A percentile compares a stretch with the other conserved stretches of the same genome.
phyloP scores from a whole-genome alignment of 768 basidiomycete species.

The Boletus huronensis region DNA sequence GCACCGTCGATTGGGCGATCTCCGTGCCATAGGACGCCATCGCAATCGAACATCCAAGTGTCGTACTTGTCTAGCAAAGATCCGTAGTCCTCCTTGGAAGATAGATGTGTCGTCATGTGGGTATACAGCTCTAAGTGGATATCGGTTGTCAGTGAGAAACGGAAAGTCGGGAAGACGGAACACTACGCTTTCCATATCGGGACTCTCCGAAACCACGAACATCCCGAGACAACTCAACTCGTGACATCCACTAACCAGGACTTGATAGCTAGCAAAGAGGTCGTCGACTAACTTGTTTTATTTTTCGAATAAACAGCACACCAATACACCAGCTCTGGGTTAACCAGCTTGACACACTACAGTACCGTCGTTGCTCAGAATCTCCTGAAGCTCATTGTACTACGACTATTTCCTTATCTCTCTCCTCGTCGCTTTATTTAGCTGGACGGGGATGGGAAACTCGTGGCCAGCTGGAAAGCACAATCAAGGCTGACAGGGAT shows the following conservation, averaged over 20 bases:
- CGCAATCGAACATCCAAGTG: slow-evolving; percentile 96
- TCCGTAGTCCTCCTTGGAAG: slow-evolving; percentile 44
- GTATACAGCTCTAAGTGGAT: slow-evolving; percentile 14
- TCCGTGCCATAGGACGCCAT: slow-evolving; percentile 92
- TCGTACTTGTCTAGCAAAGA: slow-evolving; percentile 65
- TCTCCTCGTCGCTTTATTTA: slow-evolving; percentile 1
- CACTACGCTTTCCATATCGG: slow-evolving; percentile 25
- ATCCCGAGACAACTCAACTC: not conserved
- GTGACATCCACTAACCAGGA: not conserved
- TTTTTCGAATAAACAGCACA: not conserved
- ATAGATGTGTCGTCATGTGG: slow-evolving; percentile 25
- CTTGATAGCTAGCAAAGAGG: not conserved
- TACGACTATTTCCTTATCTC: not conserved
- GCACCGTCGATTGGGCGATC: slow-evolving; percentile 77
- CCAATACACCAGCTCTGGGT: not conserved
- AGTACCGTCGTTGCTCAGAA: not conserved
- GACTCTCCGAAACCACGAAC: slow-evolving; percentile 7
- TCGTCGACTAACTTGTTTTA: not conserved
- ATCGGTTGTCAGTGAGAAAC: not conserved
- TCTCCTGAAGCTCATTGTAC: not conserved
- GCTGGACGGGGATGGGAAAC: not conserved
- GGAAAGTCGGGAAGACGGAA: slow-evolving; percentile 4
- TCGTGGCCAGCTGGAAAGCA: not conserved
- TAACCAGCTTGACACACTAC: not conserved
- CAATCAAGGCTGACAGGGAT: not conserved